Conservation (phyloP, 108 stramenopile species). For the Parmales sp. region DNA sequence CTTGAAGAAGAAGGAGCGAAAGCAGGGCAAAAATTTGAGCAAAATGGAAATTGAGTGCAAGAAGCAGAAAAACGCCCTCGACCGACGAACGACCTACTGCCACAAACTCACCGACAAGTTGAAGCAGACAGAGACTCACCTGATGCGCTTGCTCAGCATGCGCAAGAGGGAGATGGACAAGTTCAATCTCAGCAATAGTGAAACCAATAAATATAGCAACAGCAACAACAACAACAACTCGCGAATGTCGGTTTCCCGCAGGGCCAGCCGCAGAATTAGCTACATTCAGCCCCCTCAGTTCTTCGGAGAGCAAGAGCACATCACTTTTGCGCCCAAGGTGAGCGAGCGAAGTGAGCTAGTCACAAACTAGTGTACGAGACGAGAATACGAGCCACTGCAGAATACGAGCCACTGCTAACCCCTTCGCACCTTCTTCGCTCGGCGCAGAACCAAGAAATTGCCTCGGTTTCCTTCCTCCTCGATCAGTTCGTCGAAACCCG, state of each 20-base stretch:
- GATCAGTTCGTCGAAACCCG: constrained; percentile 53
- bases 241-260: not conserved
- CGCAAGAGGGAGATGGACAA: constrained; percentile 42
- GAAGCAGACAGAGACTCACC: constrained; percentile 64
- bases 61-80: constrained; percentile 53
- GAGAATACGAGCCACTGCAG: too few species aligned
- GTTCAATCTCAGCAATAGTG: not conserved
- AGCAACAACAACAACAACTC: not conserved
- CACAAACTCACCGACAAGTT: constrained; percentile 59
- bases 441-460: constrained; percentile 33
- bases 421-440: not conserved
- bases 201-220: too few species aligned
- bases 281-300: too few species aligned
- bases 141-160: constrained; percentile 59
- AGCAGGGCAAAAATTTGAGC: constrained; percentile 41
- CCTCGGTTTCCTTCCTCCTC: constrained; percentile 52
- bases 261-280: not conserved
- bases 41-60: constrained; percentile 58
- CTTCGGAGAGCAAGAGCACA: too few species aligned
- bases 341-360: too few species aligned
- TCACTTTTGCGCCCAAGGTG: too few species aligned
- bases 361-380: not conserved
- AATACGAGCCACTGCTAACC: too few species aligned
- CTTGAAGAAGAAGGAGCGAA: constrained; percentile 55
- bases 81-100: constrained; percentile 47